Conservation (phyloP, 78 protist species). For the Diacronema lutheri region DNA sequence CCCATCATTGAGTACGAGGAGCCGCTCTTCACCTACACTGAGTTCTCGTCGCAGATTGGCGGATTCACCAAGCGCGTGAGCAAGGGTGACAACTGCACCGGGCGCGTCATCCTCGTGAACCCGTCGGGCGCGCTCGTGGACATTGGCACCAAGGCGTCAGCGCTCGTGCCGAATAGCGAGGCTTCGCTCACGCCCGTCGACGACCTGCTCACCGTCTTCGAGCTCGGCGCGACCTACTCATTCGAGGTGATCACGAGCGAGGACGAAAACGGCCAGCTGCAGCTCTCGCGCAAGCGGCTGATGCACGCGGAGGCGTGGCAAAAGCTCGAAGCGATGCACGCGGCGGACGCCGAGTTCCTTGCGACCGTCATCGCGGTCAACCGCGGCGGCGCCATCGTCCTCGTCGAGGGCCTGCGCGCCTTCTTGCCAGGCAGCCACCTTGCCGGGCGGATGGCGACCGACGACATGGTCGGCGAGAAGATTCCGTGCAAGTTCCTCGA, state of each 20-base stretch:
- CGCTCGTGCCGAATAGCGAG: neutral
- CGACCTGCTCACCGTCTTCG: neutral
- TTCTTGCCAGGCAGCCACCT: conserved; percentile 10
- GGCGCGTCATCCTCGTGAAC: neutral
- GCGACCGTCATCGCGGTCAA: neutral
- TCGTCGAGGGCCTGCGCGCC: conserved; percentile 13
- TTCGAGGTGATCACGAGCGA: neutral
- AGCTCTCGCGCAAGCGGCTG: neutral
- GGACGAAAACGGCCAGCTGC: conserved; percentile 17
- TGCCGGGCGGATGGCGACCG: neutral
- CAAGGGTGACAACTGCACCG: neutral
- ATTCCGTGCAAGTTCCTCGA: conserved; percentile 9
- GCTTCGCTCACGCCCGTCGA: neutral
- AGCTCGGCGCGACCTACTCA: neutral
- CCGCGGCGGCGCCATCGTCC: conserved; percentile 20
- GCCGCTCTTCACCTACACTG: neutral
- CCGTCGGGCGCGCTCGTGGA: neutral
- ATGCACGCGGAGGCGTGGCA: neutral
- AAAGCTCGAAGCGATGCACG: neutral
- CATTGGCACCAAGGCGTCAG: conserved; percentile 8
- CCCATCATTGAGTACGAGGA: neutral
- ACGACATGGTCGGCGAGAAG: neutral
- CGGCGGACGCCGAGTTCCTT: neutral
- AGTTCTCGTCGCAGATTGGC: neutral
- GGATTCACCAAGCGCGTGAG: neutral